Evolutionary conservation across 2,329 filamentous ascomycete species (phyloP).

Genomic region (Endoconidiophora laricicola): DNA sequence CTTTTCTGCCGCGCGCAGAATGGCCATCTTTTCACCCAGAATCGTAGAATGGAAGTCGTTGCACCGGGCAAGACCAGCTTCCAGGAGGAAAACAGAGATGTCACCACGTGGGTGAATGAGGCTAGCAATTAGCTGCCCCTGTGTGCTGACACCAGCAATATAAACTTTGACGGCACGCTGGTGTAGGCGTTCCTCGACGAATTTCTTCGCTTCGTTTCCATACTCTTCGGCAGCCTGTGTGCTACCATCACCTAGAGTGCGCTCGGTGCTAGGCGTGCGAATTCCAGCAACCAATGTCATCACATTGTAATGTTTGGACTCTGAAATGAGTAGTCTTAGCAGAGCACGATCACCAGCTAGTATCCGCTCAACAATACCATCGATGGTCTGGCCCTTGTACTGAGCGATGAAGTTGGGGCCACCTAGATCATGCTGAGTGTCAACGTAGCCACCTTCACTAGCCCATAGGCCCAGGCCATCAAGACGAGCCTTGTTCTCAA

Average conservation of each 20-base stretch:
- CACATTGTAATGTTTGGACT: conserved; percentile 74
- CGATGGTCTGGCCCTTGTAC: conserved; percentile 71
- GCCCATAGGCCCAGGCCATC: conserved; percentile 73
- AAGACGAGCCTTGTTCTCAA: conserved; percentile 62
- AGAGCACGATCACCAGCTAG: conserved; percentile 82
- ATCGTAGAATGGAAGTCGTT: conserved; percentile 92
- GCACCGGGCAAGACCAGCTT: conserved; percentile 79
- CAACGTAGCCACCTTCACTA: conserved; percentile 46
- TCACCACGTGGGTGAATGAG: conserved; percentile 81
- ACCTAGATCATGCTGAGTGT: conserved; percentile 66
- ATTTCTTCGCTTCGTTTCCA: conserved; percentile 75
- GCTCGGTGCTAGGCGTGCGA: conserved; percentile 75
- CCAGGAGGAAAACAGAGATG: conserved; percentile 79
- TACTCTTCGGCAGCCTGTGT: conserved; percentile 76
- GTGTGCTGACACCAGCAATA: conserved; percentile 72
- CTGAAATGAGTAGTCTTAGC: conserved; percentile 61
- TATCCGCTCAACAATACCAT: conserved; percentile 79
- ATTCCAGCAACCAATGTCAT: conserved; percentile 82
- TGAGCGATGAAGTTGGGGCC: conserved; percentile 59
- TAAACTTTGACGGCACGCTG: conserved; percentile 74
- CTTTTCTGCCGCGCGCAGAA: conserved; percentile 73
- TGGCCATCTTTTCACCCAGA: conserved; percentile 74
- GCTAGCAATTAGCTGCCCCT: conserved; percentile 77
- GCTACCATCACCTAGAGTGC: conserved; percentile 61
- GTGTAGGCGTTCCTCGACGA: conserved; percentile 70